Base-by-base conservation (phyloP, 495 filamentous ascomycete genomes). In the Podospora bellae-mahoneyi region DNA sequence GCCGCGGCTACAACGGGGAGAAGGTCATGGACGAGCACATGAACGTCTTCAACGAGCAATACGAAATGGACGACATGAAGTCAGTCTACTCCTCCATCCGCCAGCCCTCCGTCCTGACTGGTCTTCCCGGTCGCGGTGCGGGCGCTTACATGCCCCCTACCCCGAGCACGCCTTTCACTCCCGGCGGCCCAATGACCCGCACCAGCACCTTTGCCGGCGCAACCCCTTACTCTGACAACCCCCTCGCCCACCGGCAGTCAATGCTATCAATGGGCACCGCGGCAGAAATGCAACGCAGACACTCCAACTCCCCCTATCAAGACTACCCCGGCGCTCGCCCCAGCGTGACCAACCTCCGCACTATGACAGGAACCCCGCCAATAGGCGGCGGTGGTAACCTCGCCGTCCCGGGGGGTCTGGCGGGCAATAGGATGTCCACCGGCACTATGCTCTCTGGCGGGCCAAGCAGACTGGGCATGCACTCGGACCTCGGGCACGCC, bases 11-110 rank as follows among this genome's bases (percentile, higher is more conserved):
- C 57, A 81, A 84, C 60, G 75, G 80, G 53, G 93, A 97, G 81
- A 96, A 96, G 82, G 76, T 78, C 48, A 56, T 68, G 26, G 76
- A 75, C 39, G 82, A 77, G 30, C 79, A 76, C 57, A 76, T 79
- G 48, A 82, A 80, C 44, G 79, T 80, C 34, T 93, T 91, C 72
- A 84, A 88, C 27, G 90, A 92, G 70, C 88, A 80, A 19, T 92
- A 92, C 80, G 95, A 98, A 77, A 93, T 98, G 90, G 95, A 99
- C 74, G 95, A 99, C 73, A 95, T 97, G 85, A 93, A 94, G 74
- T 96, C 92, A 0, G 87, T 96, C 65, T 97, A 98, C 79, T 97
- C 94, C 9, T 96, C 93, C 2, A 92, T 94, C 69, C 93, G 93
- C 78, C 95, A 96, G 26, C 91, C 93, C 2, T 97, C 93, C 0